Conservation (phyloP, 2,329 filamentous ascomycete genomes). For the Ophiostoma himal-ulmi region DNA sequence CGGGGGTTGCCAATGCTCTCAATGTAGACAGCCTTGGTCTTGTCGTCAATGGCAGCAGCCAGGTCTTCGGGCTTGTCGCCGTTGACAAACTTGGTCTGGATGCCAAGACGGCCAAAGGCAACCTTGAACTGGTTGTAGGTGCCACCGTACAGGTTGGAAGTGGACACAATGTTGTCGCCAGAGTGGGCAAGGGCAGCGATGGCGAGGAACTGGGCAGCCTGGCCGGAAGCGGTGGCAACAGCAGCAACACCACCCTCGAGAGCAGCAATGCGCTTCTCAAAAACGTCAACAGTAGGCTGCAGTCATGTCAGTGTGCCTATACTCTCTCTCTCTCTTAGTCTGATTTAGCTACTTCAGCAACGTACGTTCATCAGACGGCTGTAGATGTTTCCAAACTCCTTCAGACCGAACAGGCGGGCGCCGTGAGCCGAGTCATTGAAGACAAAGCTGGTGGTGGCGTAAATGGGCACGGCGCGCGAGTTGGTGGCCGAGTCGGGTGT, state of each 20-base stretch:
- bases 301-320: background rate
- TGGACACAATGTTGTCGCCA: conserved; percentile 90
- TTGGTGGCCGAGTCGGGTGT: conserved; percentile 75
- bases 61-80: conserved; percentile 77
- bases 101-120: conserved; percentile 76
- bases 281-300: conserved; percentile 86
- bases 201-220: conserved; percentile 88
- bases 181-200: conserved; percentile 76
- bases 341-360: background rate
- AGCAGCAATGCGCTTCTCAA: conserved; percentile 94
- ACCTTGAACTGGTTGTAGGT: conserved; percentile 99
- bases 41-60: conserved; percentile 77
- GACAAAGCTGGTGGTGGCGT: conserved; percentile 84
- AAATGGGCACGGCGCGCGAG: conserved; percentile 88
- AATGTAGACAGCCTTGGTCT: conserved; percentile 86
- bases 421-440: conserved; percentile 97
- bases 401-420: conserved; percentile 89
- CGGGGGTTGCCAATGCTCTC: conserved; percentile 91
- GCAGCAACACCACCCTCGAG: conserved; percentile 88
- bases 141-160: conserved; percentile 85
- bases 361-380: conserved; percentile 78
- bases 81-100: conserved; percentile 79
- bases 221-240: conserved; percentile 77
- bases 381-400: conserved; percentile 97
- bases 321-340: background rate